Evolutionary conservation across 306 rosid species (phyloP), one percentile per base, ranked within the genome.

Genomic region (Vigna reflexopilosa): DNA sequence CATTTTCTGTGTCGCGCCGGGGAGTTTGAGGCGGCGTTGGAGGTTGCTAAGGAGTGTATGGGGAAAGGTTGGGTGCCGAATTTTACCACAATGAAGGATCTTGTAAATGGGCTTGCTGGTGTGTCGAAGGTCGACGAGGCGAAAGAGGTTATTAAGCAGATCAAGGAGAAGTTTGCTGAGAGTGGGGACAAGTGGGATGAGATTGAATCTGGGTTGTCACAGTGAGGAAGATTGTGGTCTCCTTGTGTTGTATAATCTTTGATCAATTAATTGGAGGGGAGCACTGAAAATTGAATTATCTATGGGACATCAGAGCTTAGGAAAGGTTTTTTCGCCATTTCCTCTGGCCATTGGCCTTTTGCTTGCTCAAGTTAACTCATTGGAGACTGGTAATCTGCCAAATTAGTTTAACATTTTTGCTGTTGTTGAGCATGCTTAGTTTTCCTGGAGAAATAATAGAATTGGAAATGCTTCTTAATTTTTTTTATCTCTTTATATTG

Each of bases 11-110:
- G 90, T 55, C 63, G 70, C 19, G 86, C 84, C 17, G 86, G 79
- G 52, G 93, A 95, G 50, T 86, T 87, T 8, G 91, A 92, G 22
- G 26, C 84, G 0, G 97, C 97, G 0, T 82, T 89, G 17, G 57
- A 28, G 50, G 55, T 89, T 68, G 77, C 84, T 1, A 83, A 77
- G 77, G 96, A 90, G 62, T 78, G 88, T 48, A 94, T 94, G 69
- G 91, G n/a, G 7, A 87, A 89, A 72, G 83, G 84, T 42, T 89
- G 98, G 98, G 66, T 88, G 42, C 97, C 98, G 0, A 87, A 86
- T 74, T 80, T 92, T 7, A 24, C 86, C 11, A 75, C 92, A 0
- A 90, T 95, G 95, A 92, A 76, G 64, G 54, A 49, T 9, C 95
- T 95, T 32, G 95, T 95, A 24, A 86, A 89, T 28, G 97, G 98